A percentile compares a stretch with the other conserved stretches of the same genome.
Conservation (phyloP, 2,329 filamentous ascomycete genomes). For the Talaromyces sp. region DNA sequence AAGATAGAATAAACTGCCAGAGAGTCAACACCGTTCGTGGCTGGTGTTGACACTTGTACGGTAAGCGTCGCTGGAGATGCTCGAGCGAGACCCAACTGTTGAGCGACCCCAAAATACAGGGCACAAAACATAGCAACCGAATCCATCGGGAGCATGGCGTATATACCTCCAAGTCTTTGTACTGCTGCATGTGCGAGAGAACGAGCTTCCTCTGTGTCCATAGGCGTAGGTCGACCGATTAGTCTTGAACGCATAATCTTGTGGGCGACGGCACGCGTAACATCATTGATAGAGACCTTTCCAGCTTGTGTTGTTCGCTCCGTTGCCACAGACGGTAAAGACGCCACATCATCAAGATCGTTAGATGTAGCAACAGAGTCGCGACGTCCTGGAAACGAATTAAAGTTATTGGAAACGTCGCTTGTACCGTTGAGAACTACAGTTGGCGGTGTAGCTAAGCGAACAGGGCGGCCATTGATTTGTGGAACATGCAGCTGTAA, state of each 20-base stretch:
- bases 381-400: slow-evolving; percentile 12
- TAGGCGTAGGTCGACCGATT: slow-evolving; percentile 30
- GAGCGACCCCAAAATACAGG: slow-evolving; percentile 38
- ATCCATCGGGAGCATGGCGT: slow-evolving; percentile 29
- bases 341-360: slow-evolving; percentile 25
- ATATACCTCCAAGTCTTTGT: slow-evolving; percentile 31
- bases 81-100: slow-evolving; percentile 34
- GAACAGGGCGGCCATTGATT: slow-evolving; percentile 40
- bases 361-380: slow-evolving; percentile 19
- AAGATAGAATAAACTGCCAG: slow-evolving; percentile 11
- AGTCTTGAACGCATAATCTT: slow-evolving; percentile 33
- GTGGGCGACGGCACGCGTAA: slow-evolving; percentile 33
- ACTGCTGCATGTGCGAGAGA: slow-evolving; percentile 35
- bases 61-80: slow-evolving; percentile 28
- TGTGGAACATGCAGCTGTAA: slow-evolving; percentile 37
- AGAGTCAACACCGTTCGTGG: slow-evolving; percentile 11
- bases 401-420: slow-evolving; percentile 11
- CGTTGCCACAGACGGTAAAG: slow-evolving; percentile 27
- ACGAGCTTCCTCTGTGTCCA: slow-evolving; percentile 34
- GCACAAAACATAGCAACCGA: slow-evolving; percentile 32
- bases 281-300: slow-evolving; percentile 32
- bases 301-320: slow-evolving; percentile 16
- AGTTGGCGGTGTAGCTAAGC: slow-evolving; percentile 45
- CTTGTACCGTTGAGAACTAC: slow-evolving; percentile 40
- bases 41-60: slow-evolving; percentile 27